Evolutionary conservation across 164 flowering plant species (phyloP).

Genomic region (Piper longum): DNA sequence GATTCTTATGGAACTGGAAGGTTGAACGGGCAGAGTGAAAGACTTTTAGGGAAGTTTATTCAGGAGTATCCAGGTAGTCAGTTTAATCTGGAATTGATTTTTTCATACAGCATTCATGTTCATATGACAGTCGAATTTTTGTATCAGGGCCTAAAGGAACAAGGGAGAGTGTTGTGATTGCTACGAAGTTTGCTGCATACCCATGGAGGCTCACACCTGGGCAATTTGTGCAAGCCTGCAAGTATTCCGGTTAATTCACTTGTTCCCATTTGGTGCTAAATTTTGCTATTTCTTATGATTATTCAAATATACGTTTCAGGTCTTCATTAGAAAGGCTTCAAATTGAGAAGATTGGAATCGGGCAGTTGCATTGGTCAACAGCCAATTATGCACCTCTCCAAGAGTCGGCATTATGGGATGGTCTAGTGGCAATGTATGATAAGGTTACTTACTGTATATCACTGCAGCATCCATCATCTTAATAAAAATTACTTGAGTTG

Average conservation of each 20-base stretch:
- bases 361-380: constrained; percentile 94
- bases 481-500: not conserved
- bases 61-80: constrained; percentile 41
- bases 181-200: constrained; percentile 94
- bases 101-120: no score
- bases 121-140: not conserved
- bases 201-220: constrained; percentile 91
- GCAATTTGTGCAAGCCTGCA: constrained; percentile 90
- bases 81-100: not conserved
- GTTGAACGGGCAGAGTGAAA: constrained; percentile 81
- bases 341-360: constrained; percentile 79
- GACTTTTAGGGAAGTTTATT: constrained; percentile 86
- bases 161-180: constrained; percentile 55
- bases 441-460: constrained; percentile 37
- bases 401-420: constrained; percentile 92
- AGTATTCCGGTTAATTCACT: constrained; percentile 23
- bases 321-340: constrained; percentile 65
- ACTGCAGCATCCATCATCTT: constrained; percentile 1
- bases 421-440: constrained; percentile 97
- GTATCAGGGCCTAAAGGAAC: constrained; percentile 32
- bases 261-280: not conserved
- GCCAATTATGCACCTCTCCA: constrained; percentile 92
- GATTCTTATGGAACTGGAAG: constrained; percentile 94
- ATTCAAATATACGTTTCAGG: constrained; percentile 22
- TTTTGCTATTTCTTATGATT: not conserved